These are phyloP conservation scores for Debaryomycetaceae sp. DNA, from an alignment of 1,139 yeast species.

Conservation along the genomic window DNA sequence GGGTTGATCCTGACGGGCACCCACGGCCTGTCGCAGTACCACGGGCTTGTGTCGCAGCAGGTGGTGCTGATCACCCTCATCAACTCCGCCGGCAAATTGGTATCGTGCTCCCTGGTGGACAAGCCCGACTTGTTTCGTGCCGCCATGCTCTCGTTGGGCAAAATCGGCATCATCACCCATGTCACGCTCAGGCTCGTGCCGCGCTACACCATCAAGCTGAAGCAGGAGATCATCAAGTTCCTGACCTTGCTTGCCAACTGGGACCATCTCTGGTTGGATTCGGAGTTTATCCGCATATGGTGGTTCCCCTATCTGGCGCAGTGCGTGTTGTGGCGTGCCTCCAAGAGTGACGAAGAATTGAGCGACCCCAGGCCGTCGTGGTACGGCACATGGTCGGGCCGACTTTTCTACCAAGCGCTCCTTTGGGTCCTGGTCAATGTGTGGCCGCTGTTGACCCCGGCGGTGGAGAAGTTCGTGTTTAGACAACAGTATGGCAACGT, in stretches of 20 bases:
- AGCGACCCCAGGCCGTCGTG: slow-evolving; percentile 72
- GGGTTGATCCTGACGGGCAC: slow-evolving; percentile 96
- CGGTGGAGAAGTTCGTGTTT: slow-evolving; percentile 79
- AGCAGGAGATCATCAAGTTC: slow-evolving; percentile 77
- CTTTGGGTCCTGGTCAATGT: slow-evolving; percentile 76
- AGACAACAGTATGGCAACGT: slow-evolving; percentile 75
- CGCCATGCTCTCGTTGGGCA: slow-evolving; percentile 83
- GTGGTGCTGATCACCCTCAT: slow-evolving; percentile 72
- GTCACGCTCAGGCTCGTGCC: slow-evolving; percentile 89
- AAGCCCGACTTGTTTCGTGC: slow-evolving; percentile 76
- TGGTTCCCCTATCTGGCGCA: slow-evolving; percentile 93
- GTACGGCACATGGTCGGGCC: slow-evolving; percentile 79
- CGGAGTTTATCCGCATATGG: slow-evolving; percentile 93
- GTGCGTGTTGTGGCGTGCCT: slow-evolving; percentile 88
- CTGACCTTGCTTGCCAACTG: slow-evolving; percentile 63
- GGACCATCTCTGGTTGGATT: slow-evolving; percentile 77
- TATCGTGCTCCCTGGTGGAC: slow-evolving; percentile 64
- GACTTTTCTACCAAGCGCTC: slow-evolving; percentile 73
- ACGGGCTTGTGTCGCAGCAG: slow-evolving; percentile 86
- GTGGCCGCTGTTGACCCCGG: slow-evolving; percentile 73
- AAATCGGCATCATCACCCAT: slow-evolving; percentile 82
- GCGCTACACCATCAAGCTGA: slow-evolving; percentile 72
- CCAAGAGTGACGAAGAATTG: slow-evolving; percentile 59
- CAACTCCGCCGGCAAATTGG: slow-evolving; percentile 67
- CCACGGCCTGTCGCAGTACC: slow-evolving; percentile 91